Base-by-base conservation (phyloP, 257 asterid genomes). In the Rubia yunnanensis region DNA sequence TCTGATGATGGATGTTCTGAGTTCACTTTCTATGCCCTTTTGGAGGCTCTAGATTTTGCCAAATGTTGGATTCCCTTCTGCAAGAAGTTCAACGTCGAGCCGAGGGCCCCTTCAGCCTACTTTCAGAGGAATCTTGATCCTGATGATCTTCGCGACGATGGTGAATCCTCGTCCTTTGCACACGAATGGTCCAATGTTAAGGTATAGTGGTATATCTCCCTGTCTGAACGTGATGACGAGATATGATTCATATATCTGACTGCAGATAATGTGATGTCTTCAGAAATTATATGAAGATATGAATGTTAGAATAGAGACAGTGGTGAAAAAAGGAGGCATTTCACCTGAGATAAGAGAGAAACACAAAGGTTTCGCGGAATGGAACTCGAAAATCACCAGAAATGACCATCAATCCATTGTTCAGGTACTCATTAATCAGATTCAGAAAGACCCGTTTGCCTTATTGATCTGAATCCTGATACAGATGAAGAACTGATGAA, bases 381-480 rank as follows among this genome's bases (percentile, higher is more conserved):
- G 95, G 95, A 72, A 70, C 46, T 69, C 83, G 5, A 63, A 70
- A 69, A 56, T 69, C 31, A 69, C 80, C 41, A 85, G 80, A 76
- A 81, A 82, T 55, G 82, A 90, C 76, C 97, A 90, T 63, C 97
- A 80, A 9, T 79, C 95, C 1, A 85, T 90, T 50, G 90, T 90
- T 74, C 88, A 85, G 91, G 96, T 86, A 69, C 34, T 20, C 27
- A 30, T 34, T 7, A 4, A 48, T 22, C 28, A 17, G 23, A 64
- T 17, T 34, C 2, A 28, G 30, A 14, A 44, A 14, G 20, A 14
- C 7, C 22, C 5, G 2, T 13, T 10, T 13, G 13, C 3, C 0
- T 14, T 38, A 27, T 18, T 24, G 9, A 28, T 41, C 9, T 28
- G 5, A 20, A 4, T 7, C 13, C 18, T 23, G 15, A 26, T 56